These are phyloP conservation scores for Alternaria incomplexa DNA, from an alignment of 2,329 filamentous ascomycete species.

Conservation along the genomic window DNA sequence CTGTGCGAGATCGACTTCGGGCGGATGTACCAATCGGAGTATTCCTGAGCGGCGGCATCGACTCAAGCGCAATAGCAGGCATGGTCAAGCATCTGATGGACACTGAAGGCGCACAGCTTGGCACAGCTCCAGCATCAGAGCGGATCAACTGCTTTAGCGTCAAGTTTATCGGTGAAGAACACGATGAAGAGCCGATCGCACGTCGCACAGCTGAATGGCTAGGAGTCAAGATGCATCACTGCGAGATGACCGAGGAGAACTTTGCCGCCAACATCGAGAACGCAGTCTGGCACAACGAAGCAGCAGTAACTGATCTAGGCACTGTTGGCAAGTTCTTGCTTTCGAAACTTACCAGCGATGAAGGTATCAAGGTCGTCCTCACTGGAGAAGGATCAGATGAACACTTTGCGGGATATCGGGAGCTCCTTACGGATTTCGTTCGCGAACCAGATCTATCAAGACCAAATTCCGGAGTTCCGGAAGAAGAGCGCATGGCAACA, in stretches of 20 bases:
- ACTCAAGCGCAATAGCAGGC: conserved; percentile 63
- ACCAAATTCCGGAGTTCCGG: conserved; percentile 11
- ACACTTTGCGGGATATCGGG: conserved; percentile 60
- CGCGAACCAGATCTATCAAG: conserved; percentile 53
- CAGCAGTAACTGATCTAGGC: conserved; percentile 59
- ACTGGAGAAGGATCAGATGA: conserved; percentile 62
- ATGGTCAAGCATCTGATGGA: conserved; percentile 58
- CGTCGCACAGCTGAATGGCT: conserved; percentile 57
- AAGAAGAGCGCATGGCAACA: conserved; percentile 15
- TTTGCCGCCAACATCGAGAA: conserved; percentile 54
- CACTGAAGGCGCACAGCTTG: conserved; percentile 53
- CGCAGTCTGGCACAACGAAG: conserved; percentile 54
- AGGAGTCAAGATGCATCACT: conserved; percentile 54
- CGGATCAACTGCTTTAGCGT: conserved; percentile 57
- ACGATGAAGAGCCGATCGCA: conserved; percentile 51
- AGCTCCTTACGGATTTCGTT: conserved; percentile 56
- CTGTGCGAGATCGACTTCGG: conserved; percentile 59
- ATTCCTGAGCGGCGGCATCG: conserved; percentile 64
- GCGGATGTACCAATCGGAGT: conserved; percentile 66
- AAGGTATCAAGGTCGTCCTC: conserved; percentile 61
- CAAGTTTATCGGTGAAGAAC: conserved; percentile 57
- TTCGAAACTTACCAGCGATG: conserved; percentile 52
- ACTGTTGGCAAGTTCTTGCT: conserved; percentile 60
- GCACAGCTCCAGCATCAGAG: conserved; percentile 47
- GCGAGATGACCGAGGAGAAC: conserved; percentile 47